Evolutionary conservation across 164 flowering plant species (phyloP).

Genomic region (Stephania japonica): DNA sequence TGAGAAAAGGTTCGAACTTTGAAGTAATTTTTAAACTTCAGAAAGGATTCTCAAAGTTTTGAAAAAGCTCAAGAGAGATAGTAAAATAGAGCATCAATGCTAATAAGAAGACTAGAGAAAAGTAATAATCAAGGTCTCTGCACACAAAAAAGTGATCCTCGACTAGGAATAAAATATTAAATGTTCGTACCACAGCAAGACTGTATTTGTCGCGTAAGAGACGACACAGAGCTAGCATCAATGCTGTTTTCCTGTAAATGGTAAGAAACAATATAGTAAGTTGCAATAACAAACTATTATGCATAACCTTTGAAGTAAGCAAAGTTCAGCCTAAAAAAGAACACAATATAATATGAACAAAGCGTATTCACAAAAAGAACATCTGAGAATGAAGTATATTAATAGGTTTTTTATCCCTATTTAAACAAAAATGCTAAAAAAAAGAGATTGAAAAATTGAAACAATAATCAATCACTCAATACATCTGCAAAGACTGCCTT

Average conservation of each 20-base stretch:
- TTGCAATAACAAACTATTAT: not conserved
- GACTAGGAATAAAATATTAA: not conserved
- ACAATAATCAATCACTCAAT: too few relatives aligned
- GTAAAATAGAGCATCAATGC: not conserved
- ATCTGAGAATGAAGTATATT: too few relatives aligned
- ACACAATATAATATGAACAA: too few relatives aligned
- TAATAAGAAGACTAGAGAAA: not conserved
- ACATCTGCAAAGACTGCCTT: too few relatives aligned
- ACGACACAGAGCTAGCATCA: slow-evolving; percentile 82
- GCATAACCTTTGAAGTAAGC: not conserved
- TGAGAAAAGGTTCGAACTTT: too few relatives aligned
- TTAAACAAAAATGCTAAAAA: too few relatives aligned
- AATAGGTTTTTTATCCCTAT: too few relatives aligned
- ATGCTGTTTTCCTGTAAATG: slow-evolving; percentile 80
- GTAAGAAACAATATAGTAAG: not conserved
- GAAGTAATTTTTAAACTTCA: too few relatives aligned
- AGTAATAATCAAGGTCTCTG: not conserved
- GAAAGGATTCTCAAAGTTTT: not conserved
- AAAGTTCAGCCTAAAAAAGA: too few relatives aligned
- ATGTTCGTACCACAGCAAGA: slow-evolving; percentile 83
- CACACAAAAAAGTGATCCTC: not conserved
- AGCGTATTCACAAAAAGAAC: too few relatives aligned
- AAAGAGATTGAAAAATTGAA: too few relatives aligned
- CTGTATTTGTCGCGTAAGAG: slow-evolving; percentile 82
- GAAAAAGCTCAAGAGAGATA: not conserved